Evolutionary conservation across 176 grass and related monocot genomes (phyloP).

Genomic region (Cocos nucifera): DNA sequence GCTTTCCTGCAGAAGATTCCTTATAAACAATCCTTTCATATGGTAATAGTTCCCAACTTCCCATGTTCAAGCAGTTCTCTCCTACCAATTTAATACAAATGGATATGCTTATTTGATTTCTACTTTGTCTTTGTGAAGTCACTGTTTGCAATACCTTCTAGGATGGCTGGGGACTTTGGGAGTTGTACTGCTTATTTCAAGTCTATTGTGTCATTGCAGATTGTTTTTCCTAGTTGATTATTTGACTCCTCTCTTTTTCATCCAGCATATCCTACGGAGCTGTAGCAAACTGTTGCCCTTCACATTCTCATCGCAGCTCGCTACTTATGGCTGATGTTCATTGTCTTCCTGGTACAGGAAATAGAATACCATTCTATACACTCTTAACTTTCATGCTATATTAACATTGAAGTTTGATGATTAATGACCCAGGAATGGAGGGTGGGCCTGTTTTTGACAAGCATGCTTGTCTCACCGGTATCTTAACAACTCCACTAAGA

Average conservation of each 20-base stretch:
- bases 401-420: slow-evolving; percentile 12
- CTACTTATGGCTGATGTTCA: slow-evolving; percentile 72
- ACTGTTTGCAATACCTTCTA: too few species aligned
- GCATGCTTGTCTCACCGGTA: slow-evolving; percentile 53
- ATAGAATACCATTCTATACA: slow-evolving; percentile 1
- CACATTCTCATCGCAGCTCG: slow-evolving; percentile 34
- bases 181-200: too few species aligned
- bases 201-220: too few species aligned
- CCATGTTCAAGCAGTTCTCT: too few species aligned
- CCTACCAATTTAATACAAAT: too few species aligned
- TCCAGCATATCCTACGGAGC: slow-evolving; percentile 64
- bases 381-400: slow-evolving; percentile 10
- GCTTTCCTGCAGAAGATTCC: too few species aligned
- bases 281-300: slow-evolving; percentile 74
- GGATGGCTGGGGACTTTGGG: too few species aligned
- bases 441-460: slow-evolving; percentile 79
- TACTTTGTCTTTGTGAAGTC: too few species aligned
- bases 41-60: too few species aligned
- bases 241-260: slow-evolving; percentile 1
- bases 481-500: slow-evolving; percentile 74
- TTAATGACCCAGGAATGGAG: slow-evolving; percentile 70
- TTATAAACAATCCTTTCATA: too few species aligned
- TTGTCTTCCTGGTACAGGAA: slow-evolving; percentile 72
- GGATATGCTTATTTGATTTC: too few species aligned
- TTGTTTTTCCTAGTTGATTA: not conserved